phyloP scores from a whole-genome alignment of 2,329 filamentous ascomycete genomes.

The Pleoardoris graminearum region DNA sequence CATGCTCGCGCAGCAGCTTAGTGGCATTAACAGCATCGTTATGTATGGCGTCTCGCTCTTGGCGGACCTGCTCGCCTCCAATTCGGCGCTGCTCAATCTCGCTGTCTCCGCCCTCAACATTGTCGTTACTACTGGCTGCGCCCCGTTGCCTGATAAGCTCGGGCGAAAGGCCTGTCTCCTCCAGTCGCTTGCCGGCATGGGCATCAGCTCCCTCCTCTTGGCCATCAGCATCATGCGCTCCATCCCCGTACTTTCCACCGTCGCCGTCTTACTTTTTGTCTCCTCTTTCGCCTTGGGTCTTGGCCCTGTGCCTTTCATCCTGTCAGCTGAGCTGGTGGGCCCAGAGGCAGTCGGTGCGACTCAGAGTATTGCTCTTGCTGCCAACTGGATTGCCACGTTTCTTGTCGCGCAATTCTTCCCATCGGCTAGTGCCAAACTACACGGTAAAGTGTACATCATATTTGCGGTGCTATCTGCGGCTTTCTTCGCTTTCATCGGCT shows the following conservation, averaged over 20 bases:
- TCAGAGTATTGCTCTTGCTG: conserved; percentile 83
- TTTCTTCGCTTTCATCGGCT: conserved; percentile 71
- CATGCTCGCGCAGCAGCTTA: conserved; percentile 92
- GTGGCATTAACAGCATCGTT: conserved; percentile 88
- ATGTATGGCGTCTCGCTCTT: conserved; percentile 97
- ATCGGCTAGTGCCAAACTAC: conserved; percentile 75
- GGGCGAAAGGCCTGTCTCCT: conserved; percentile 86
- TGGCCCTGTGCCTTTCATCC: conserved; percentile 91
- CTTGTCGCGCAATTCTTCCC: conserved; percentile 95
- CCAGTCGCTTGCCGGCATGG: conserved; percentile 82
- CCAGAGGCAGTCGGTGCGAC: conserved; percentile 89
- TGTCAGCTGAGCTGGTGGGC: conserved; percentile 87
- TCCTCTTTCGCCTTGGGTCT: conserved; percentile 87
- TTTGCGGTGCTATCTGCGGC: conserved; percentile 75
- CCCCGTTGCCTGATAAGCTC: conserved; percentile 82
- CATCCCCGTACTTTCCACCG: conserved; percentile 74
- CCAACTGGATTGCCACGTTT: conserved; percentile 90
- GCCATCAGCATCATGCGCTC: conserved; percentile 77
- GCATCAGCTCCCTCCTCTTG: conserved; percentile 72
- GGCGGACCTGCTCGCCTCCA: conserved; percentile 76
- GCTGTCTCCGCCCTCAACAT: conserved; percentile 86
- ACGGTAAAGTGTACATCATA: conserved; percentile 88
- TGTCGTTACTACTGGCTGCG: conserved; percentile 75
- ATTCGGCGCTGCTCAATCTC: conserved; percentile 82
- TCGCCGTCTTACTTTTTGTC: conserved; percentile 84